Evolutionary conservation across 2,329 filamentous ascomycete species (phyloP), one percentile per base, ranked within the genome.

Genomic region (Exophiala calicioides): DNA sequence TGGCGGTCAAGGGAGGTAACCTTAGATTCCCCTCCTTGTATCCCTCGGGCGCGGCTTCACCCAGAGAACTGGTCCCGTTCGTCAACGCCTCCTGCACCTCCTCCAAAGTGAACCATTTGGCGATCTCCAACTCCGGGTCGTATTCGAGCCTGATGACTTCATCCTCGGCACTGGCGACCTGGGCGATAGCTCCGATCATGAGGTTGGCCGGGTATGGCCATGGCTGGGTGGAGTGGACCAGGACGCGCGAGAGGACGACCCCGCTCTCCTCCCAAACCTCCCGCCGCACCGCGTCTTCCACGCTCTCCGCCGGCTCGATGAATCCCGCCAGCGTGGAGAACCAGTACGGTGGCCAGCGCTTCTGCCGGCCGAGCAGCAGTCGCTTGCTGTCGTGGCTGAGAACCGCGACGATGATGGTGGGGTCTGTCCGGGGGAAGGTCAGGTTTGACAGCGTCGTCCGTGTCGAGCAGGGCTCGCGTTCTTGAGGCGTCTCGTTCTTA

Each of bases 331-430:
- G 81, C 0, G 90, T 94, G 60, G 82, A 88, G 74, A 91, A 96
- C 88, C 86, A 95, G 65, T 86, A 65, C 1, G 80, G 75, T 1
- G 93, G 93, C 78, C 85, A 98, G 42, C 88, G 80, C 68, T 86
- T 87, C 62, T 88, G 82, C 10, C 93, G 84, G 27, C 93, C 93
- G 1, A 98, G 84, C 5, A 98, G 80, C 29, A 95, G 71, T 52
- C 82, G 81, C 56, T 84, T 79, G 38, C 86, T 86, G 58, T 94
- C 88, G 39, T 84, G 76, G 42, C 86, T 94, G 23, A 97, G 80
- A 8, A 96, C 85, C 1, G 90, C 91, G 71, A 94, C 90, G 69
- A 98, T 98, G 65, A 97, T 90, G 20, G 89, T 95, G 1, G 90
- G 90, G 60, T 96, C 90, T 2, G 91, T 96, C 39, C 90, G 82